A percentile compares a stretch with the other conserved stretches of the same genome.
phyloP scores from a whole-genome alignment of 306 rosid species.

The Fragaria vesca region DNA sequence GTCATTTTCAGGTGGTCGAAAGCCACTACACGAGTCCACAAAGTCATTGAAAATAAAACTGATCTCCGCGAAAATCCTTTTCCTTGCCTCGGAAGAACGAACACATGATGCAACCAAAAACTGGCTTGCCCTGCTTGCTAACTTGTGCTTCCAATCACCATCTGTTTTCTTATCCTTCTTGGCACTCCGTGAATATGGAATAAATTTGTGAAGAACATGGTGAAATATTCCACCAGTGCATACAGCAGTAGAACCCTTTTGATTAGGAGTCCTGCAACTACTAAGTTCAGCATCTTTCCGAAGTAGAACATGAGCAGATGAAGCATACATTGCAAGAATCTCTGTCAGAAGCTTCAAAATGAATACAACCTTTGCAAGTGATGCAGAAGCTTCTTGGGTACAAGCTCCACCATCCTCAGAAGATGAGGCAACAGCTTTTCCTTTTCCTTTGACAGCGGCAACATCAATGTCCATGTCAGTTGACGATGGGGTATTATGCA shows the following conservation, averaged over 20 bases:
- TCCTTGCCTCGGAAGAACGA: constrained; percentile 94
- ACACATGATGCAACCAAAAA: constrained; percentile 91
- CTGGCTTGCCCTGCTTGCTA: constrained; percentile 87
- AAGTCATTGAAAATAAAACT: constrained; percentile 61
- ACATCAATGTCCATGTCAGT: constrained; percentile 90
- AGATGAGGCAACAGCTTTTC: constrained; percentile 67
- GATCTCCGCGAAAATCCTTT: constrained; percentile 77
- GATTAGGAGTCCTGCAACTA: constrained; percentile 51
- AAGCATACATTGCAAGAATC: constrained; percentile 77
- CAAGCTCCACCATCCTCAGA: constrained; percentile 56
- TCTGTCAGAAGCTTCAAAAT: constrained; percentile 83
- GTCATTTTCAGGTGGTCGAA: constrained; percentile 61
- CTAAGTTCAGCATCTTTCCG: constrained; percentile 83
- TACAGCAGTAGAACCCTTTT: constrained; percentile 46
- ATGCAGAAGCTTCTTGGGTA: constrained; percentile 72
- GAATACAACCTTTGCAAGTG: constrained; percentile 87
- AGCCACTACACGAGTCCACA: constrained; percentile 58
- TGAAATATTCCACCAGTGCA: constrained; percentile 70
- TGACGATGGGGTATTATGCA: constrained; percentile 42
- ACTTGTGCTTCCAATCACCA: constrained; percentile 96
- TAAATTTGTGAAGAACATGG: constrained; percentile 77
- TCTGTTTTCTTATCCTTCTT: constrained; percentile 85
- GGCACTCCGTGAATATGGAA: constrained; percentile 59
- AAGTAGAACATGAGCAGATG: constrained; percentile 84
- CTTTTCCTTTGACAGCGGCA: constrained; percentile 76